A percentile compares a stretch with the other conserved stretches of the same genome.
Conservation (phyloP, 139 green algal genomes). For the Monoraphidium neglectum region DNA sequence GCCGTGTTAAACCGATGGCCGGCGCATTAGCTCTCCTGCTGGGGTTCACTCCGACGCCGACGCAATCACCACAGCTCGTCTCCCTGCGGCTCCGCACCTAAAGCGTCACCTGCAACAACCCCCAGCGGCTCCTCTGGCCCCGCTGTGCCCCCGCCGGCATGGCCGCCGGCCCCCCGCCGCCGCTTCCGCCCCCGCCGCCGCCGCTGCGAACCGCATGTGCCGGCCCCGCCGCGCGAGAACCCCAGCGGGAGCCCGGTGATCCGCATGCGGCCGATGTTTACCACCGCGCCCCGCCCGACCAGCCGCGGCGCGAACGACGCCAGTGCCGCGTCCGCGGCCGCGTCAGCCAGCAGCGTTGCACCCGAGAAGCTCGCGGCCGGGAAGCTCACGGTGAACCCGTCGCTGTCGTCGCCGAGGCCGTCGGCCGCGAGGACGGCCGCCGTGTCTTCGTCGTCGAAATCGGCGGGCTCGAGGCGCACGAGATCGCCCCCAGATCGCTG, state of each 20-base stretch:
- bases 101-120: no score
- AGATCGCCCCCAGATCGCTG: slow-evolving; percentile 32
- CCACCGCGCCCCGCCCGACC: not conserved
- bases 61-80: no score
- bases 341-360: slow-evolving; percentile 9
- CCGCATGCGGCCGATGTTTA: slow-evolving; percentile 17
- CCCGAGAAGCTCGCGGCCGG: not conserved
- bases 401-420: not conserved
- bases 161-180: no score
- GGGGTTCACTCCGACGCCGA: no score
- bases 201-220: no score
- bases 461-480: slow-evolving; percentile 18
- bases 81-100: no score
- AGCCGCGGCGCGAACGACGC: not conserved
- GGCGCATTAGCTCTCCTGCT: no score
- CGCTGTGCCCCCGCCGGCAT: no score
- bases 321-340: slow-evolving; percentile 8
- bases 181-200: no score
- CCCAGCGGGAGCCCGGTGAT: slow-evolving; percentile 3
- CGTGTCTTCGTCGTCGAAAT: slow-evolving; percentile 28
- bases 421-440: slow-evolving; percentile 14
- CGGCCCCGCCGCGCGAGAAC: no score
- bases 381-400: not conserved
- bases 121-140: no score
- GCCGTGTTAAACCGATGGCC: no score